Evolutionary conservation across 1,284 basidiomycete genomes (phyloP), one percentile per base, ranked within the genome.

Genomic region (Trichosporon asahii): DNA sequence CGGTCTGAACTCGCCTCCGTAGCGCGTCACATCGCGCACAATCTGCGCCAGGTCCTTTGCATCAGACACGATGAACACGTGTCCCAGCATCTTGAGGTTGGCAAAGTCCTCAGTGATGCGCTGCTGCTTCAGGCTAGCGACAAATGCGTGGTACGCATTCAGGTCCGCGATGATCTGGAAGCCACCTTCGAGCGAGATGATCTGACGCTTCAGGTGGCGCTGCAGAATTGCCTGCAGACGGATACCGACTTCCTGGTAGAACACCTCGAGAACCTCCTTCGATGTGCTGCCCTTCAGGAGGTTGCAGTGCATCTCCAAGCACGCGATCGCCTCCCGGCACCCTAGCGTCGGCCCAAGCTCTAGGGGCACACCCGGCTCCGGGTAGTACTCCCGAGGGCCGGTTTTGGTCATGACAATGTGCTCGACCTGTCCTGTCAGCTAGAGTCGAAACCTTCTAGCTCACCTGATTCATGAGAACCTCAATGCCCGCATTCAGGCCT

Each of bases 151-250:
- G 82, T 98, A 98, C 1, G 91, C 89, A 81, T 98, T 98, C 72
- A 99, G 84, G 82, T 99, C 97, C 1, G 95, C 91, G 69, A 99
- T 98, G 70, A 98, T 90, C 76, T 95, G 93, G 82, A 98, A 97
- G 0, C 95, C 95, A 18, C 97, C 97, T 67, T 87, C 89, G 27
- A 97, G 87, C 0, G 93, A 97, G 73, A 99, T 96, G 77, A 97
- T 97, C 79, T 97, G 94, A 2, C 94, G 88, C 78, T 99, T 98
- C 79, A 99, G 90, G 77, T 99, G 97, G 77, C 97, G 95, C 81
- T 97, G 94, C 33, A 98, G 83, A 76, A 98, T 95, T 6, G 88
- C 89, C 78, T 97, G 92, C 21, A 99, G 83, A 27, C 97, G 89
- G 71, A 97, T 90, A 0, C 95, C 95, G 63, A 99, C 91, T 83